These are phyloP conservation scores for Asparagopsis taxiformis DNA, from an alignment of 31 red algal genomes.

Conservation along the genomic window DNA sequence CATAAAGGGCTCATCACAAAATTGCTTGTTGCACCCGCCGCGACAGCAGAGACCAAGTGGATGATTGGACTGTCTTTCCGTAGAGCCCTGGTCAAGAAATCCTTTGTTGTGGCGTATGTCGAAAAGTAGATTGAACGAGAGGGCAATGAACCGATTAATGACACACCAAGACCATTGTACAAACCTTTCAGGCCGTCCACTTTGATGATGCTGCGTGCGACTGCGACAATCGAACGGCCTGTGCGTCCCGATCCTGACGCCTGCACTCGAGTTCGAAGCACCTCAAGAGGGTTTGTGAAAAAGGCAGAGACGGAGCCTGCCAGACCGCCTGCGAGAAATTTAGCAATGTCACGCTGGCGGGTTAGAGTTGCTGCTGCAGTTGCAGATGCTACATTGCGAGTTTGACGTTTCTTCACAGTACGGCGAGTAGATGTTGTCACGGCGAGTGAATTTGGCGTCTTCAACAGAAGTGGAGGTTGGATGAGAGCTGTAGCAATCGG, in stretches of 20 bases:
- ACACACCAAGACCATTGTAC: background rate
- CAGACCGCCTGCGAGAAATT: background rate
- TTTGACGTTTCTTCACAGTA: background rate
- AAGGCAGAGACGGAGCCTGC: background rate
- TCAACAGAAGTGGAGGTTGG: background rate
- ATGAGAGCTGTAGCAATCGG: too few species aligned
- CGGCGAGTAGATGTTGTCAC: background rate
- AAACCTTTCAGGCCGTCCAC: background rate
- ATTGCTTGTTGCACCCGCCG: background rate
- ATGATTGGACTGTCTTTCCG: background rate
- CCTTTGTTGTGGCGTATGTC: background rate
- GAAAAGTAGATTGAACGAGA: background rate
- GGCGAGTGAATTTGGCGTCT: background rate
- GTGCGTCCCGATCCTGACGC: background rate
- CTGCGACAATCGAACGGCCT: background rate
- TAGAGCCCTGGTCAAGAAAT: background rate
- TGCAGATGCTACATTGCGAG: background rate
- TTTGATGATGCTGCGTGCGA: background rate
- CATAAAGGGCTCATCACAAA: background rate
- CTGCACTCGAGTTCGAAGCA: background rate
- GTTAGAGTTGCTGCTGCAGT: background rate
- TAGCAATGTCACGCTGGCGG: background rate
- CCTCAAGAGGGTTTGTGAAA: background rate
- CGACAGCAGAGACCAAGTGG: background rate
- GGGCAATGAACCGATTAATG: background rate